These are phyloP conservation scores for Bromus sterilis DNA, from an alignment of 176 grass and related monocot genomes.

Conservation along the genomic window DNA sequence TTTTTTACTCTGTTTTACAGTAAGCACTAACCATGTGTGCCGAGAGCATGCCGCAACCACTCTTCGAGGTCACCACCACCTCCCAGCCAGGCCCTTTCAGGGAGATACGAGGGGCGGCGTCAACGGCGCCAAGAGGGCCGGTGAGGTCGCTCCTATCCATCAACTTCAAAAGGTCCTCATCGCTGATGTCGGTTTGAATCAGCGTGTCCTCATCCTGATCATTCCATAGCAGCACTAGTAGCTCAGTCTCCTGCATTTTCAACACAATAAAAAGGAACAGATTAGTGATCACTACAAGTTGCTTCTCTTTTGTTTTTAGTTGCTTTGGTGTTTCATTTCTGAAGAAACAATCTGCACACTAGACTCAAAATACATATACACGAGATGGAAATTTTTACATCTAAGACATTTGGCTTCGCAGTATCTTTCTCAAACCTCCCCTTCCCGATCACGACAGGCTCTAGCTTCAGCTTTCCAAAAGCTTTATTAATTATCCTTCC, in stretches of 20 bases:
- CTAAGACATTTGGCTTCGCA: slow-evolving; percentile 48
- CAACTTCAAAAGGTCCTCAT: slow-evolving; percentile 56
- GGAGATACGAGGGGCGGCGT: slow-evolving; percentile 22
- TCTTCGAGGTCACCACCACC: slow-evolving; percentile 70
- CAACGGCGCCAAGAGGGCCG: neutral
- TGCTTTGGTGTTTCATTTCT: neutral
- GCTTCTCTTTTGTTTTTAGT: neutral
- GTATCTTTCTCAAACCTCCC: slow-evolving; percentile 78
- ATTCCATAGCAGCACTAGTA: slow-evolving; percentile 67
- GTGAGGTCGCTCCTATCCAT: slow-evolving; percentile 65
- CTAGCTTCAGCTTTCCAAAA: too few species aligned
- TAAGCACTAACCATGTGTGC: too few species aligned
- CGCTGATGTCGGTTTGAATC: slow-evolving; percentile 66
- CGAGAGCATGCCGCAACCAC: slow-evolving; percentile 57
- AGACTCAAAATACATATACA: neutral
- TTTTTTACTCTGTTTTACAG: too few species aligned
- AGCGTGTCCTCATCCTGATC: slow-evolving; percentile 58
- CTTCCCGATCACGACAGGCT: slow-evolving; percentile 87
- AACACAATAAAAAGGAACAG: neutral
- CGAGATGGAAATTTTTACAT: slow-evolving; percentile 16
- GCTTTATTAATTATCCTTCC: slow-evolving; percentile 82
- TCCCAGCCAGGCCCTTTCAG: slow-evolving; percentile 90
- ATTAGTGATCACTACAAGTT: neutral
- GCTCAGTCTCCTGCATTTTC: slow-evolving; percentile 46
- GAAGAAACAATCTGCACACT: neutral